Evolutionary conservation across 2,329 filamentous ascomycete genomes (phyloP).

Genomic region (Geosmithia putterillii): DNA sequence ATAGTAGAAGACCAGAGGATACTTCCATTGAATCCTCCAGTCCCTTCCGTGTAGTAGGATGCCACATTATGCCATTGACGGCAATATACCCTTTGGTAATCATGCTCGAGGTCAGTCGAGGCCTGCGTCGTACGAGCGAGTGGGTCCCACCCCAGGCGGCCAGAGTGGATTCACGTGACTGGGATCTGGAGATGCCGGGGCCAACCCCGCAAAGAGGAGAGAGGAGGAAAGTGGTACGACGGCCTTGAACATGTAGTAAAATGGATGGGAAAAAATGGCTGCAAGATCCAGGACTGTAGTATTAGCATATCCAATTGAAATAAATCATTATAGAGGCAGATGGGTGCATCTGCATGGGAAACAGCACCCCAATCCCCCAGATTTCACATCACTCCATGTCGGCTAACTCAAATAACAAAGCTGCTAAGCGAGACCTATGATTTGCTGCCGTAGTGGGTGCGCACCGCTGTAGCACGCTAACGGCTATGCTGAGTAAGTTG

Average conservation of each 20-base stretch:
- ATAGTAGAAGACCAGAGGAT: too few species aligned
- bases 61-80: too few species aligned
- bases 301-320: neutral
- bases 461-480: constrained; percentile 14
- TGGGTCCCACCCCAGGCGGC: neutral
- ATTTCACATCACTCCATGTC: neutral
- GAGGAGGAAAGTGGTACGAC: neutral
- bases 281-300: neutral
- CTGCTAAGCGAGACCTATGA: constrained; percentile 9
- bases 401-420: constrained; percentile 6
- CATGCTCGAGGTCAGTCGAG: neutral
- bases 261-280: neutral
- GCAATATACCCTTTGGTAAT: neutral
- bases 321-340: neutral
- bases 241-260: constrained; percentile 5
- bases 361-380: neutral
- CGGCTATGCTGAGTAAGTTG: constrained; percentile 14
- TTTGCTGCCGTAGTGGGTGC: neutral
- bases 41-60: too few species aligned
- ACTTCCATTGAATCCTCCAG: too few species aligned
- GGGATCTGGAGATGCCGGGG: neutral
- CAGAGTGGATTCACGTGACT: neutral
- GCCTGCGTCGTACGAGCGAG: neutral
- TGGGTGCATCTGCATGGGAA: neutral
- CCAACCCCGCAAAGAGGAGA: neutral